phyloP scores from a whole-genome alignment of 805 yeast genomes.

The Myxozyma neotropica region DNA sequence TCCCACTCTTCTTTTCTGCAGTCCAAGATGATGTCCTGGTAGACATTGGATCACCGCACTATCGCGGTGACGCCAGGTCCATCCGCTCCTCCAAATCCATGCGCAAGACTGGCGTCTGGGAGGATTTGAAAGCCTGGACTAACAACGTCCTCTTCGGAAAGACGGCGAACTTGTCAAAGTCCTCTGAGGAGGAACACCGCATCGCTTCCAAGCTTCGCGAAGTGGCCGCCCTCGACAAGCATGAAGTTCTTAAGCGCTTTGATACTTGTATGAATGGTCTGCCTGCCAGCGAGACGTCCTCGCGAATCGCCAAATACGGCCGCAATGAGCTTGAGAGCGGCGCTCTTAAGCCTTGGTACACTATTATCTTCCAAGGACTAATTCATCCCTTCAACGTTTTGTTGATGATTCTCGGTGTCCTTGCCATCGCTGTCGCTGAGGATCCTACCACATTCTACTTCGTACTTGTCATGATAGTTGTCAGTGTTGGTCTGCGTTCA shows the following conservation, averaged over 20 bases:
- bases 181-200: constrained; percentile 32
- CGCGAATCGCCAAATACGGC: constrained; percentile 24
- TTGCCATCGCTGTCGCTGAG: constrained; percentile 32
- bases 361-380: constrained; percentile 25
- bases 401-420: constrained; percentile 30
- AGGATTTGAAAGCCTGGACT: constrained; percentile 24
- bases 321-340: constrained; percentile 29
- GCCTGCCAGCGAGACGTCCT: constrained; percentile 20
- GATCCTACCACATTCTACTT: constrained; percentile 33
- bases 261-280: constrained; percentile 27
- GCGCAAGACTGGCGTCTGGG: neutral
- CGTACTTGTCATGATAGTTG: constrained; percentile 32
- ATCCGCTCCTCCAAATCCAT: constrained; percentile 16
- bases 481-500: constrained; percentile 31
- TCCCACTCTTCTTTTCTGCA: neutral
- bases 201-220: constrained; percentile 26
- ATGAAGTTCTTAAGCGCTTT: constrained; percentile 24
- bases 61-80: constrained; percentile 17
- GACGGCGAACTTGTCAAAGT: constrained; percentile 29
- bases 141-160: constrained; percentile 29
- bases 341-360: constrained; percentile 31
- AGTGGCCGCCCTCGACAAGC: constrained; percentile 20
- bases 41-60: constrained; percentile 21
- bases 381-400: constrained; percentile 33
- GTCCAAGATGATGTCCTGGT: constrained; percentile 25